These are phyloP conservation scores for Akanthomyces muscarius DNA, from an alignment of 2,329 filamentous ascomycete genomes.

Conservation along the genomic window DNA sequence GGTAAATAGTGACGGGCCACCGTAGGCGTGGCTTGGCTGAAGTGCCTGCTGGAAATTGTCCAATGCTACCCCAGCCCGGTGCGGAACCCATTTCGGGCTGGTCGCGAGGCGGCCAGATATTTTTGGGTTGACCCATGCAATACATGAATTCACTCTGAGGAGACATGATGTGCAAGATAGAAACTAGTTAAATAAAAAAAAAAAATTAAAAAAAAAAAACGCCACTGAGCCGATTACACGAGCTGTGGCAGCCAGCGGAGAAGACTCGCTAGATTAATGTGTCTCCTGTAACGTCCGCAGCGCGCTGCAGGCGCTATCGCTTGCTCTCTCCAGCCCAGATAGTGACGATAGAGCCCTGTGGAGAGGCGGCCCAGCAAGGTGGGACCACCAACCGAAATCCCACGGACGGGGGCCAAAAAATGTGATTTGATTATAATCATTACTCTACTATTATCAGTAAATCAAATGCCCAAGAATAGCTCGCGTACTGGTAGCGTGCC, in stretches of 20 bases:
- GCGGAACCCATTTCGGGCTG: neutral
- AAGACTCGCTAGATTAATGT: too few relatives aligned
- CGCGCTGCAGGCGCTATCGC: neutral
- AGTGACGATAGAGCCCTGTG: neutral
- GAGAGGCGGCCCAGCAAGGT: neutral
- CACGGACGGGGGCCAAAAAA: conserved; percentile 1
- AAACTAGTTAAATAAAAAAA: too few relatives aligned
- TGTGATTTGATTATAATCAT: neutral
- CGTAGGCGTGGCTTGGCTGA: conserved; percentile 12
- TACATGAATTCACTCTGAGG: neutral
- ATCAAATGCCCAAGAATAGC: neutral
- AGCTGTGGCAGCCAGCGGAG: too few relatives aligned
- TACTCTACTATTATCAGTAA: neutral
- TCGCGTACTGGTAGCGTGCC: neutral
- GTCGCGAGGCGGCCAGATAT: neutral
- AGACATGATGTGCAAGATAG: too few relatives aligned
- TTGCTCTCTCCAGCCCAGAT: neutral
- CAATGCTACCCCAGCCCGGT: neutral
- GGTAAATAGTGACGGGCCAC: neutral
- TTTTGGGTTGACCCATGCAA: neutral
- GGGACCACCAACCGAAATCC: conserved; percentile 6
- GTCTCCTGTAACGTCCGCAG: neutral
- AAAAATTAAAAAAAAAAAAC: too few relatives aligned
- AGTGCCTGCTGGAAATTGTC: conserved; percentile 7
- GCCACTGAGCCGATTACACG: neutral